Evolutionary conservation across 1,139 yeast genomes (phyloP).

Genomic region (Geotrichum siamense): DNA sequence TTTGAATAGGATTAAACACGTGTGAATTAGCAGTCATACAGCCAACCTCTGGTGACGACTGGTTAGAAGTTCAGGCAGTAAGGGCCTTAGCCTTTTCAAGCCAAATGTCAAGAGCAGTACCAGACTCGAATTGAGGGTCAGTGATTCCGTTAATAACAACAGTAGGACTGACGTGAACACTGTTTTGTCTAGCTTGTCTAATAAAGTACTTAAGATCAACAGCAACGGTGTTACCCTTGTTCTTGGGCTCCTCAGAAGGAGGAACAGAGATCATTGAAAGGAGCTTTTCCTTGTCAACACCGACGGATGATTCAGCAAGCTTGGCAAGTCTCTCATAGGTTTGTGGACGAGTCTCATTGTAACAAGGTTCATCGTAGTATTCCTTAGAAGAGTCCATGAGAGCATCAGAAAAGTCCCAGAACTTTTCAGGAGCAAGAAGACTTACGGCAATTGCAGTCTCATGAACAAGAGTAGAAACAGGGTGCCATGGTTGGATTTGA

Average conservation of each 20-base stretch:
- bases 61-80: too few species aligned
- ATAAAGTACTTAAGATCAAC: slow-evolving; percentile 68
- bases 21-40: too few species aligned
- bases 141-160: slow-evolving; percentile 63
- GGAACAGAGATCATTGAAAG: slow-evolving; percentile 29
- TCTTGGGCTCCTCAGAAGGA: slow-evolving; percentile 35
- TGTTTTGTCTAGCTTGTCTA: slow-evolving; percentile 64
- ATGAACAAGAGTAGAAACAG: slow-evolving; percentile 56
- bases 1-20: too few species aligned
- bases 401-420: slow-evolving; percentile 55
- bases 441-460: slow-evolving; percentile 72
- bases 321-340: slow-evolving; percentile 50
- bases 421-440: slow-evolving; percentile 46
- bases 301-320: slow-evolving; percentile 40
- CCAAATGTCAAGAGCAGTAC: slow-evolving; percentile 22
- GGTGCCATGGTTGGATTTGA: slow-evolving; percentile 85
- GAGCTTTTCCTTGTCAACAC: slow-evolving; percentile 29
- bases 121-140: slow-evolving; percentile 40
- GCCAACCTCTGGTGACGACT: too few species aligned
- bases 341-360: slow-evolving; percentile 48
- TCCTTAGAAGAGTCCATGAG: slow-evolving; percentile 40
- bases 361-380: slow-evolving; percentile 59
- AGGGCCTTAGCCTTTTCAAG: slow-evolving; percentile 15
- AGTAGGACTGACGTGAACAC: slow-evolving; percentile 83
- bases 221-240: slow-evolving; percentile 54